Evolutionary conservation across 169 alveolate genomes (phyloP).

Genomic region (Cystoisospora suis): DNA sequence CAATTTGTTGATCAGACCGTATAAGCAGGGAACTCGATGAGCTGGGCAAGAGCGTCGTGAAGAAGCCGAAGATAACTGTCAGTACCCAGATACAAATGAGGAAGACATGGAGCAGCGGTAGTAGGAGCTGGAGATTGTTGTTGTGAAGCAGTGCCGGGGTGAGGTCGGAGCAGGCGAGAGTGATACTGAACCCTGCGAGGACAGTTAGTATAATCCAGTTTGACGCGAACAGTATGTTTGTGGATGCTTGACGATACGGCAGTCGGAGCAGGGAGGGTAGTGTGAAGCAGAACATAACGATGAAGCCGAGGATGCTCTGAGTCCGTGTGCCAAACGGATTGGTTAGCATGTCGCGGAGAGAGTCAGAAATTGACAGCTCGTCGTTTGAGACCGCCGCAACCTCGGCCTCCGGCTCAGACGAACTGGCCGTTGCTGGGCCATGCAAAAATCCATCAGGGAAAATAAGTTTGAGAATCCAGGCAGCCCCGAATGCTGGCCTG

Average conservation of each 20-base stretch:
- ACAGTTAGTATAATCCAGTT: neutral
- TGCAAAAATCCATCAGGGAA: neutral
- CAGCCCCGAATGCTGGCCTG: neutral
- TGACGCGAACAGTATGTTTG: conserved; percentile 2
- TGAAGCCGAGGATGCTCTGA: neutral
- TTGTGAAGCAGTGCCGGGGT: neutral
- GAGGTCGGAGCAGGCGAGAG: neutral
- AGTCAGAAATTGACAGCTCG: neutral
- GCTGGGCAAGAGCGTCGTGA: neutral
- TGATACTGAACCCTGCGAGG: neutral
- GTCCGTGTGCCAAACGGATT: conserved; percentile 14
- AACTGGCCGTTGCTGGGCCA: neutral
- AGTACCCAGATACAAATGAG: neutral
- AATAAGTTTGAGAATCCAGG: neutral
- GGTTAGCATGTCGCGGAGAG: neutral
- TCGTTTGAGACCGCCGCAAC: neutral
- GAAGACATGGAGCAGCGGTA: neutral
- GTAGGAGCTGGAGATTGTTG: neutral
- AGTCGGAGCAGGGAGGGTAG: neutral
- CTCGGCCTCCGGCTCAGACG: no score
- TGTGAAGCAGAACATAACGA: neutral
- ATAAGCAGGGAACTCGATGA: neutral
- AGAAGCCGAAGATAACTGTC: neutral
- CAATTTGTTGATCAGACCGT: neutral
- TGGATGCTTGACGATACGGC: conserved; percentile 7